Percentiles rank a stretch among this genome's conserved stretches.
Conservation (phyloP, 2,329 filamentous ascomycete species). For the Neurospora sp. region DNA sequence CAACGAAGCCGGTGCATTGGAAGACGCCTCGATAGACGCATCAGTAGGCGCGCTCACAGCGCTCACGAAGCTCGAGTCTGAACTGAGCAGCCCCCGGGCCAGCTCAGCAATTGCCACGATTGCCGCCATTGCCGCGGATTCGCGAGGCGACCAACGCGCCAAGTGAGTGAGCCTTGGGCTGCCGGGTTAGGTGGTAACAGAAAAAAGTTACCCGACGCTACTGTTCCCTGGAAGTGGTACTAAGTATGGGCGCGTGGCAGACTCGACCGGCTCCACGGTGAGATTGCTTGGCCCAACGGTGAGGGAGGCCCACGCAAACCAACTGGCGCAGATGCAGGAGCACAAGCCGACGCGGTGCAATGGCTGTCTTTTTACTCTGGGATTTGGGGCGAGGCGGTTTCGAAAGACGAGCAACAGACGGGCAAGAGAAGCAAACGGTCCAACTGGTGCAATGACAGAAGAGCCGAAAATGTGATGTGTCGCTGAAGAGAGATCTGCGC, state of each 20-base stretch:
- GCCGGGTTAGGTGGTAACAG: background rate
- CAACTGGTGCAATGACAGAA: background rate
- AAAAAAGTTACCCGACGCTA: slow-evolving; percentile 1
- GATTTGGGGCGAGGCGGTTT: background rate
- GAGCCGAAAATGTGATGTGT: background rate
- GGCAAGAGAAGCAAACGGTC: background rate
- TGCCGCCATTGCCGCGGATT: slow-evolving; percentile 10
- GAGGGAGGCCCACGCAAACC: background rate
- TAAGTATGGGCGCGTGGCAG: background rate
- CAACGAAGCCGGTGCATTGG: slow-evolving; percentile 18
- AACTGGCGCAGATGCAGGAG: background rate
- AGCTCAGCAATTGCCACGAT: slow-evolving; percentile 14
- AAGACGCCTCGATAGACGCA: slow-evolving; percentile 20
- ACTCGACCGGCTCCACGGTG: background rate
- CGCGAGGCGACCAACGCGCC: slow-evolving; percentile 2
- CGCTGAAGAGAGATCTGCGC: slow-evolving; percentile 1
- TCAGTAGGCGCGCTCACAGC: slow-evolving; percentile 21
- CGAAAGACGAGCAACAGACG: background rate
- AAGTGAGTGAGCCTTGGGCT: background rate
- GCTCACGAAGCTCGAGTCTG: slow-evolving; percentile 21
- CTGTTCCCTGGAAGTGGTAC: background rate
- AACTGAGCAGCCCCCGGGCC: slow-evolving; percentile 9
- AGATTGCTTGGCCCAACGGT: background rate
- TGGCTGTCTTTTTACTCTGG: background rate
- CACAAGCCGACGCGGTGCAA: background rate